Percentiles rank a stretch among this genome's conserved stretches.
Evolutionary conservation across 164 flowering plant species (phyloP).

Genomic region (Umbilicus rupestris): DNA sequence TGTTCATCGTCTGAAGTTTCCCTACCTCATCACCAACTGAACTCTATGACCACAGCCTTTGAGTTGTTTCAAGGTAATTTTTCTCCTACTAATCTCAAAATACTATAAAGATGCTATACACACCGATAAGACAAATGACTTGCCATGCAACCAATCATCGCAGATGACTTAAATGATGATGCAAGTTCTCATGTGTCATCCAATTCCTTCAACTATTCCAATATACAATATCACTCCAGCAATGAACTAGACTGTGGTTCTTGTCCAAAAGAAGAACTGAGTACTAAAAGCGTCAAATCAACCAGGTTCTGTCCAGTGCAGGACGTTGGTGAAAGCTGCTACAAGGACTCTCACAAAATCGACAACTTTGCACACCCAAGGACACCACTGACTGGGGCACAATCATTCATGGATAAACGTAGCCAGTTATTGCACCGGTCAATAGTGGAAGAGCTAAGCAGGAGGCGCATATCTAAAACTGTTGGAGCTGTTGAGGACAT

Average conservation of each 20-base stretch:
- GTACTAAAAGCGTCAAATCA: constrained; percentile 18
- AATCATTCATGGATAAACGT: constrained; percentile 46
- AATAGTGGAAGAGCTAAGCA: constrained; percentile 47
- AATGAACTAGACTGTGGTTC: constrained; percentile 23
- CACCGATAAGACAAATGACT: background rate
- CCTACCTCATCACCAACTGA: constrained; percentile 17
- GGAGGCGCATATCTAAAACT: constrained; percentile 64
- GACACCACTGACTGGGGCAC: constrained; percentile 19
- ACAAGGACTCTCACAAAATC: background rate
- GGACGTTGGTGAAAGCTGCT: background rate
- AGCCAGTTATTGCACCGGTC: constrained; percentile 62
- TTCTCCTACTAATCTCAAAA: background rate
- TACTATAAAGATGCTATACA: background rate
- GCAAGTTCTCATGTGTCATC: constrained; percentile 49
- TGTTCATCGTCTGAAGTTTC: constrained; percentile 50
- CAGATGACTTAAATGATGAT: constrained; percentile 47
- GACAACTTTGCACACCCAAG: constrained; percentile 6
- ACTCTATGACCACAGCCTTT: background rate
- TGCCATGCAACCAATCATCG: constrained; percentile 11
- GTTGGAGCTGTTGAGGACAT: constrained; percentile 72
- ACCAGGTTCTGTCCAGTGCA: constrained; percentile 46
- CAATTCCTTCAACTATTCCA: constrained; percentile 38
- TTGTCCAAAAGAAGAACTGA: constrained; percentile 19
- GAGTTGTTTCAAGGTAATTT: constrained; percentile 48
- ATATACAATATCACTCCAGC: constrained; percentile 29